Base-by-base conservation (phyloP, 352 stramenopile genomes). In the Phytophthora vignae region DNA sequence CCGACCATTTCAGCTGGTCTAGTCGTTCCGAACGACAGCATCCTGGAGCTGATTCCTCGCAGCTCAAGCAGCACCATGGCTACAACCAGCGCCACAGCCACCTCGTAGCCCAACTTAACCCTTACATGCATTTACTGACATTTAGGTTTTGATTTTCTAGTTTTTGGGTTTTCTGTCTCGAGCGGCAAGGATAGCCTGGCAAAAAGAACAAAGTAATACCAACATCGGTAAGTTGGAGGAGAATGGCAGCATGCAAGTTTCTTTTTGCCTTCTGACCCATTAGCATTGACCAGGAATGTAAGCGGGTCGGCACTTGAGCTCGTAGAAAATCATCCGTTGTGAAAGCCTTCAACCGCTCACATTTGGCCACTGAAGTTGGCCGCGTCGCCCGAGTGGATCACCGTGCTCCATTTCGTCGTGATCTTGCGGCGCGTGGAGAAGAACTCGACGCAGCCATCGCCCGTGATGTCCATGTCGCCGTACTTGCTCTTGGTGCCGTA, bases 391-490 rank as follows among this genome's bases (percentile, higher is more conserved):
- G 77, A 60, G 48, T 86, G 80, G 42, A 77, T 81, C 25, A 69
- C 60, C 7, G 82, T 78, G 74, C 76, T 85, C 97, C 97, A 99
- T 77, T 98, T 98, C 72, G 84, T 90, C 17, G 97, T 99, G 63
- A 99, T 95, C 85, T 99, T 99, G 81, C 98, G 95, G 21, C 97
- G 87, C 69, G 96, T 98, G 5, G 96, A 98, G 82, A 99, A 99
- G 76, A 99, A 99, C 81, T 99, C 97, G 57, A 99, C 90, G 25
- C 88, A 95, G 27, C 96, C 97, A 71, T 99, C 97, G 17, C 96
- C 97, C 8, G 98, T 99, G 58, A 99, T 99, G 76, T 99, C 98
- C 88, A 98, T 98, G 71, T 99, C 96, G 40, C 98, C 98, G 69
- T 94, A 99, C 71, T 99, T 99, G 81, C 91, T 98, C 68, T 92